Conservation (phyloP, 1,284 basidiomycete genomes). For the Spongispora temasekensis region DNA sequence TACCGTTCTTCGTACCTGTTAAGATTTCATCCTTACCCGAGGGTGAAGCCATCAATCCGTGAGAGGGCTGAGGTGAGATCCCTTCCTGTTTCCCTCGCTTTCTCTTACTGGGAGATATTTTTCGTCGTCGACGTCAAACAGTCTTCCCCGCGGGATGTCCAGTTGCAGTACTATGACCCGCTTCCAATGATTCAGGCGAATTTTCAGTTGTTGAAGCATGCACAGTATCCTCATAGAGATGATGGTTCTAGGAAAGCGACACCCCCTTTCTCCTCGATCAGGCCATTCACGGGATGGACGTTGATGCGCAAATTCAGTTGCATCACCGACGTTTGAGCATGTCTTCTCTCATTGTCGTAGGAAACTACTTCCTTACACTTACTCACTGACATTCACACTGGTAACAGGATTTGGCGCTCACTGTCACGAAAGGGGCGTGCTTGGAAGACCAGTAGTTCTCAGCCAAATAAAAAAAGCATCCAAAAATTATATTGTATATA, state of each 20-base stretch:
- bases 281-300: constrained; percentile 11
- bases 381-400: constrained; percentile 5
- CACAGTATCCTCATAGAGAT: constrained; percentile 2
- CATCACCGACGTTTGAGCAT: constrained; percentile 19
- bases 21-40: constrained; percentile 32
- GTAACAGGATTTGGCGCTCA: constrained; percentile 29
- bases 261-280: constrained; percentile 2
- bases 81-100: constrained; percentile 1
- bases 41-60: constrained; percentile 22
- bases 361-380: constrained; percentile 2
- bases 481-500: background rate
- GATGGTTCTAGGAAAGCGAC: constrained; percentile 14
- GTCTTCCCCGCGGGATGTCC: constrained; percentile 4
- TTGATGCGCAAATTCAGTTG: constrained; percentile 1
- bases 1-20: constrained; percentile 36
- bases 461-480: background rate
- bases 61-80: constrained; percentile 29
- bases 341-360: constrained; percentile 28
- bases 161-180: background rate
- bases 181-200: constrained; percentile 10
- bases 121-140: constrained; percentile 4
- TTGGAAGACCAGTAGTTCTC: background rate
- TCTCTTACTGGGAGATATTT: constrained; percentile 8
- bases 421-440: constrained; percentile 7
- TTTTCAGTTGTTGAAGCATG: background rate